These are phyloP conservation scores for Podila clonocystis DNA, from an alignment of 192 early-diverging fungal genomes.

Conservation along the genomic window DNA sequence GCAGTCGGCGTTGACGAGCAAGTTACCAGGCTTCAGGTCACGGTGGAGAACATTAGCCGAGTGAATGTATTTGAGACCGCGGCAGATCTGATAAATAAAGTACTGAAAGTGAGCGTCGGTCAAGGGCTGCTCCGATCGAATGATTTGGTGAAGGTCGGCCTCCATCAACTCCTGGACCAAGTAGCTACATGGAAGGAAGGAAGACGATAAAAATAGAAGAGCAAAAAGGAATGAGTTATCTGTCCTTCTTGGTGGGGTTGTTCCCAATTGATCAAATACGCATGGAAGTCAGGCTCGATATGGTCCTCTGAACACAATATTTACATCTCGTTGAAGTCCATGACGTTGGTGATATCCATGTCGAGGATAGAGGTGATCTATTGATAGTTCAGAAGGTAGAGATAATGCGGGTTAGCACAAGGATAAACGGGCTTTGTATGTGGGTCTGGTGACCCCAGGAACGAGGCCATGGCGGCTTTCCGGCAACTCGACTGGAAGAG, in stretches of 20 bases:
- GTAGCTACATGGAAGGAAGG: conserved; percentile 59
- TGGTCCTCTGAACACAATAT: not conserved
- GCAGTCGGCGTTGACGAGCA: conserved; percentile 98
- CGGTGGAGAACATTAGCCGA: conserved; percentile 97
- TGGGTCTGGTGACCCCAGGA: too few species aligned
- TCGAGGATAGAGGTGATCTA: conserved; percentile 90
- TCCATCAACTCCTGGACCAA: conserved; percentile 99
- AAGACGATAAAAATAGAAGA: conserved; percentile 13
- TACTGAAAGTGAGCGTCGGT: conserved; percentile 98
- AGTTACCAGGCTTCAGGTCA: conserved; percentile 96
- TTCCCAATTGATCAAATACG: not conserved
- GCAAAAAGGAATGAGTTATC: not conserved
- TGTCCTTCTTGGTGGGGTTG: not conserved
- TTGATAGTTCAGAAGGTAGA: not conserved
- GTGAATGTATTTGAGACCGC: conserved; percentile 99
- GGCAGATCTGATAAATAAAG: conserved; percentile 97
- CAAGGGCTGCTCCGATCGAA: conserved; percentile 91
- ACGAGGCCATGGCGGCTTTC: too few species aligned
- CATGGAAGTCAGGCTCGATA: too few species aligned
- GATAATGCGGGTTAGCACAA: conserved; percentile 4
- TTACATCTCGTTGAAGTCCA: conserved; percentile 93
- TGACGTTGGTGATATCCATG: conserved; percentile 87
- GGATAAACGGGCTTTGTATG: not conserved
- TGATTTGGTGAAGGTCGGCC: conserved; percentile 98
- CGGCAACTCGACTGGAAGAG: too few species aligned